Percentiles rank a stretch among this genome's conserved stretches.
These are phyloP conservation scores for Hansenula sp. DNA, from an alignment of 1,139 yeast genomes.

Conservation along the genomic window DNA sequence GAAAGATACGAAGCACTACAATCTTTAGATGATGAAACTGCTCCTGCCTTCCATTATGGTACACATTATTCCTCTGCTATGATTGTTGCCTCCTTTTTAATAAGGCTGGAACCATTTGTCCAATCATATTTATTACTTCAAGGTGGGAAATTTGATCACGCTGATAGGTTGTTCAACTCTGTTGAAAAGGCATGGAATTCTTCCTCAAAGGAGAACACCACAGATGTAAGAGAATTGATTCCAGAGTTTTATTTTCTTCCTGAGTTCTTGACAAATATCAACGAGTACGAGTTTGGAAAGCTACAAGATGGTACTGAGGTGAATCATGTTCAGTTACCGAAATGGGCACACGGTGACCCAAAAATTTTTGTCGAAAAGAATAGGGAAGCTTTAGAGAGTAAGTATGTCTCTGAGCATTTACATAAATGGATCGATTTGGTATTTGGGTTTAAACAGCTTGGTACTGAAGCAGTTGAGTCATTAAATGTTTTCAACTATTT, in stretches of 20 bases:
- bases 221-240: constrained; percentile 80
- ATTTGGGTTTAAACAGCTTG: constrained; percentile 77
- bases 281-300: constrained; percentile 63
- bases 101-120: constrained; percentile 73
- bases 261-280: constrained; percentile 64
- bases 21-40: constrained; percentile 45
- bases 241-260: constrained; percentile 85
- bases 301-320: constrained; percentile 60
- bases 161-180: constrained; percentile 75
- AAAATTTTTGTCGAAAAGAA: constrained; percentile 66
- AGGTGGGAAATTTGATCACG: constrained; percentile 86
- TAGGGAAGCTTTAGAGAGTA: constrained; percentile 78
- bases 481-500: constrained; percentile 77
- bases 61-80: constrained; percentile 91
- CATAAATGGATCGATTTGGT: constrained; percentile 82
- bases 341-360: constrained; percentile 80
- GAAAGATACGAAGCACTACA: constrained; percentile 69
- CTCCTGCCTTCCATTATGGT: constrained; percentile 85
- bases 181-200: constrained; percentile 74
- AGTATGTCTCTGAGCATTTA: constrained; percentile 68
- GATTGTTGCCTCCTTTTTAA: constrained; percentile 79
- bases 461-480: constrained; percentile 58
- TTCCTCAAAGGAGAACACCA: constrained; percentile 72
- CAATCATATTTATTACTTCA: constrained; percentile 73
- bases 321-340: constrained; percentile 65